A percentile compares a stretch with the other conserved stretches of the same genome.
These are phyloP conservation scores for Barnettozyma californica DNA, from an alignment of 805 yeast species.

Conservation along the genomic window DNA sequence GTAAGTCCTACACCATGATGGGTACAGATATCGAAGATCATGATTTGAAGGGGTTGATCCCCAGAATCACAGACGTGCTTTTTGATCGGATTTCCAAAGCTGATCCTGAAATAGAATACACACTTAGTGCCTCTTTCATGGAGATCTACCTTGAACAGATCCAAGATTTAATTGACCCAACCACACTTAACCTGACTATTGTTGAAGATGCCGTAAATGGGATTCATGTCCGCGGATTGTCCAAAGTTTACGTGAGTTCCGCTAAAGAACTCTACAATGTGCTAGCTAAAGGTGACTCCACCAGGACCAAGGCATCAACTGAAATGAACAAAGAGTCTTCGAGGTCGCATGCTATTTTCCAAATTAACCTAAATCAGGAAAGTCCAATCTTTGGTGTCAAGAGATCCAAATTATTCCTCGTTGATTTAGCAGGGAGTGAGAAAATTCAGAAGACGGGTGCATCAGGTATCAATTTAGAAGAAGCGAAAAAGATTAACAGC, in stretches of 20 bases:
- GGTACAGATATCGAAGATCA: slow-evolving; percentile 38
- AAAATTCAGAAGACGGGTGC: slow-evolving; percentile 76
- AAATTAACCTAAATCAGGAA: slow-evolving; percentile 61
- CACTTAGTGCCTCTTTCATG: slow-evolving; percentile 61
- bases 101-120: slow-evolving; percentile 50
- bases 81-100: slow-evolving; percentile 48
- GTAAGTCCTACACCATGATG: slow-evolving; percentile 76
- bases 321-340: slow-evolving; percentile 70
- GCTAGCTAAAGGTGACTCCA: slow-evolving; percentile 51
- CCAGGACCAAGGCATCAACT: slow-evolving; percentile 56
- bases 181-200: slow-evolving; percentile 34
- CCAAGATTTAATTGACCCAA: slow-evolving; percentile 50
- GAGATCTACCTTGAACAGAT: slow-evolving; percentile 80
- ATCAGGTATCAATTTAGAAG: slow-evolving; percentile 67
- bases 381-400: slow-evolving; percentile 52
- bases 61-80: slow-evolving; percentile 62
- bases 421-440: slow-evolving; percentile 87
- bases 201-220: slow-evolving; percentile 65
- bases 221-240: slow-evolving; percentile 65
- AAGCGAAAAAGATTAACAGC: slow-evolving; percentile 77
- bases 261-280: slow-evolving; percentile 53
- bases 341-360: slow-evolving; percentile 76
- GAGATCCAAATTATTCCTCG: slow-evolving; percentile 62
- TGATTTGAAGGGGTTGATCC: slow-evolving; percentile 52
- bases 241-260: slow-evolving; percentile 53